These are phyloP conservation scores for Stylonectria norvegica DNA, from an alignment of 2,329 filamentous ascomycete genomes.

Conservation along the genomic window DNA sequence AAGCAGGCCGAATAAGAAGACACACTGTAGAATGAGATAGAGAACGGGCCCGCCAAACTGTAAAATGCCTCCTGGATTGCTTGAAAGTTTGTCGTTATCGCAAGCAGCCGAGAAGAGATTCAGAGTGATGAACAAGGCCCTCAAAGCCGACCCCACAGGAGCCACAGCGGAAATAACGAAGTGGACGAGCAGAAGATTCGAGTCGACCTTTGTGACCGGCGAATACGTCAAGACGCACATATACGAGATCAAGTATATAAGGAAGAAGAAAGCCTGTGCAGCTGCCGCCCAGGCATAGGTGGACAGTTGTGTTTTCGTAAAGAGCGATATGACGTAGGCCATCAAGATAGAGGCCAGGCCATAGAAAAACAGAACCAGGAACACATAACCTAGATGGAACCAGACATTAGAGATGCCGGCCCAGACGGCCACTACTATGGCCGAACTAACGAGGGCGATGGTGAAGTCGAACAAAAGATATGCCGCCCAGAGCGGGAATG, in stretches of 20 bases:
- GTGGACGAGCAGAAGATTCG: slow-evolving; percentile 64
- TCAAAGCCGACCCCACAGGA: slow-evolving; percentile 71
- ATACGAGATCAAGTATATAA: slow-evolving; percentile 70
- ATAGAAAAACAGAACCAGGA: slow-evolving; percentile 76
- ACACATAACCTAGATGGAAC: slow-evolving; percentile 79
- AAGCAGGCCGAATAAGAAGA: slow-evolving; percentile 67
- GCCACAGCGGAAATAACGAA: slow-evolving; percentile 72
- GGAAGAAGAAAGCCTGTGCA: slow-evolving; percentile 67
- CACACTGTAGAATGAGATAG: slow-evolving; percentile 72
- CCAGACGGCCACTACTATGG: slow-evolving; percentile 67
- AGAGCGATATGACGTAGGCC: slow-evolving; percentile 78
- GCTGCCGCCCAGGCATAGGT: slow-evolving; percentile 82
- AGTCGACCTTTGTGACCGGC: slow-evolving; percentile 65
- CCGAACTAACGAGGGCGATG: slow-evolving; percentile 64
- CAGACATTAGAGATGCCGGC: slow-evolving; percentile 62
- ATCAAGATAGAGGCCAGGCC: slow-evolving; percentile 73
- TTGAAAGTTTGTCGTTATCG: slow-evolving; percentile 57
- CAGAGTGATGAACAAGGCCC: slow-evolving; percentile 71
- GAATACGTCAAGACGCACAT: slow-evolving; percentile 72
- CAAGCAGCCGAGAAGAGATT: slow-evolving; percentile 85
- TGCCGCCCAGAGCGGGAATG: slow-evolving; percentile 78
- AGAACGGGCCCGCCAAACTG: slow-evolving; percentile 82
- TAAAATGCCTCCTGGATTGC: slow-evolving; percentile 66
- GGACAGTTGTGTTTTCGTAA: slow-evolving; percentile 73
- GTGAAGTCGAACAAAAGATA: slow-evolving; percentile 78